phyloP scores from a whole-genome alignment of 2,329 filamentous ascomycete genomes.

The Eutypa lata region DNA sequence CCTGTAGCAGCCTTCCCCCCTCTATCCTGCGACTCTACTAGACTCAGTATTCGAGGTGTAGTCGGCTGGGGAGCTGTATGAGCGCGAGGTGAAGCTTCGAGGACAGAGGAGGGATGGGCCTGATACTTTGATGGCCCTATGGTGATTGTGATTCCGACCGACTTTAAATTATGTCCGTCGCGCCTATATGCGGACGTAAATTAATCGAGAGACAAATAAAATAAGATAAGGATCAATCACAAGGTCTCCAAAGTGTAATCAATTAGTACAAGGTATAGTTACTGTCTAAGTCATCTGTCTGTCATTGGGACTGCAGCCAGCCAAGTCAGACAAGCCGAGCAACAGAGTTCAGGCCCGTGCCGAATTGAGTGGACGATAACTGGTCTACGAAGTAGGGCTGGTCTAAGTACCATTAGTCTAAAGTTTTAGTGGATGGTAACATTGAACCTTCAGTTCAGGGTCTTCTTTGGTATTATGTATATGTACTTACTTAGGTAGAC shows the following conservation, averaged over 20 bases:
- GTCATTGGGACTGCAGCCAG: too few relatives aligned
- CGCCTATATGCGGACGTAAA: not conserved
- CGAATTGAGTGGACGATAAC: not conserved
- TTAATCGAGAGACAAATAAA: not conserved
- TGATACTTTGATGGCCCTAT: conserved; percentile 20
- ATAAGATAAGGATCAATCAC: not conserved
- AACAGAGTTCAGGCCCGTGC: not conserved
- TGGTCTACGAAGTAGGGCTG: too few relatives aligned
- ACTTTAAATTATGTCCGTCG: too few relatives aligned
- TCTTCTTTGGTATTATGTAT: too few relatives aligned
- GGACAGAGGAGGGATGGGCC: conserved; percentile 27
- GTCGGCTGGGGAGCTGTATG: conserved; percentile 15
- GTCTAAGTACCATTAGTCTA: too few relatives aligned
- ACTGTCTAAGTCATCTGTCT: too few relatives aligned
- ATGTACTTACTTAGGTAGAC: too few relatives aligned
- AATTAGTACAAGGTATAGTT: too few relatives aligned
- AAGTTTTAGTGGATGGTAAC: too few relatives aligned
- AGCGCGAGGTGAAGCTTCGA: conserved; percentile 16
- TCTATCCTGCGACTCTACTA: conserved; percentile 19
- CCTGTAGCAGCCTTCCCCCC: conserved; percentile 20
- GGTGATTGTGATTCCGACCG: conserved; percentile 10
- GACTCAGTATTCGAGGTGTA: conserved; percentile 2
- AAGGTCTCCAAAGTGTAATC: too few relatives aligned
- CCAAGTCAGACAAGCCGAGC: too few relatives aligned
- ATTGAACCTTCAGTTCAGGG: too few relatives aligned